Evolutionary conservation across 2,329 filamentous ascomycete species (phyloP), one percentile per base, ranked within the genome.

Genomic region (Alternaria longipes): DNA sequence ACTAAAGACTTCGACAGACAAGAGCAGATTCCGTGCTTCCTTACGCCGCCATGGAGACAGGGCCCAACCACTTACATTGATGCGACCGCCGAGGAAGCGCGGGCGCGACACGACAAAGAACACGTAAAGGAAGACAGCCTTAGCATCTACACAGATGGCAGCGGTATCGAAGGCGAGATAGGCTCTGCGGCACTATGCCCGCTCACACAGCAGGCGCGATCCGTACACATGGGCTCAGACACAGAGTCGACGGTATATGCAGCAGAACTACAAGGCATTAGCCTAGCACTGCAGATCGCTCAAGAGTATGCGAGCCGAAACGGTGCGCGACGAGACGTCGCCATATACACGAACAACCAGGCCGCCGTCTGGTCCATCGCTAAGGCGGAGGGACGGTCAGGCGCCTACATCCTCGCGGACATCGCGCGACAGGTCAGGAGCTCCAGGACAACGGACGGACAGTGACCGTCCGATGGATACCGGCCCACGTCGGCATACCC

Each of bases 131-230:
- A 34, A 54, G 32, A 49, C 22, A 52, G 56, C 63, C 60, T 71
- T n/a, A 66, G 63, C 49, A 71, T 71, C 53, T 69, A 66, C 53
- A 71, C 59, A 47, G 63, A 71, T 46, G 53, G 68, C 7, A 71
- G 68, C 50, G 53, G 68, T 14, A 70, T 67, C 42, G 45, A 69
- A n/a, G 54, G 59, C 34, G 46, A 64, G 45, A 68, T 58, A 30
- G 57, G 65, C 14, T 47, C n/a, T n/a, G 63, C 64, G 32, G 66
- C 59, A 49, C 54, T 67, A 11, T 70, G 59, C 38, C 68, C 54
- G 38, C 54, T 63, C 12, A 65, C 34, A 28, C 36, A 70, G 47
- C n/a, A 67, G 53, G 56, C 51, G 36, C 50, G 44, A 36, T 58
- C 54, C n/a, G 55, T 56, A 49, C 57, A 70, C 34, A 57, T 70